These are phyloP conservation scores for Nectriaceae sp. DNA, from an alignment of 2,329 filamentous ascomycete species.

Conservation along the genomic window DNA sequence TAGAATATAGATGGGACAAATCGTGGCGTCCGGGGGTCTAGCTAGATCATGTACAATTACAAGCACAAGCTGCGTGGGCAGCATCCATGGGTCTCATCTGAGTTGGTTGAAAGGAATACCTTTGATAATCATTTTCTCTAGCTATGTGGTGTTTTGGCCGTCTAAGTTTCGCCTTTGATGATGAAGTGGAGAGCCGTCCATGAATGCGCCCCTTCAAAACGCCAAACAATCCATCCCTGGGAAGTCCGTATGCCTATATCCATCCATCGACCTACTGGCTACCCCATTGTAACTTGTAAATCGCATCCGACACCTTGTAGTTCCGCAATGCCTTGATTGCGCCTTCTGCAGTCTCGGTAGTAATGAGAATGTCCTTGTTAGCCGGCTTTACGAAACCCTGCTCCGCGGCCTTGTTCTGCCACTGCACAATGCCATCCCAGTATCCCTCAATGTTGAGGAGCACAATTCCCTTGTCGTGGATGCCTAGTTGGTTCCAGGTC, in stretches of 20 bases:
- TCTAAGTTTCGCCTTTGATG: constrained; percentile 21
- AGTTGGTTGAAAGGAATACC: constrained; percentile 8
- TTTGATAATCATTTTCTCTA: constrained; percentile 24
- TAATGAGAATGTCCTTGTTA: constrained; percentile 76
- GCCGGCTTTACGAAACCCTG: constrained; percentile 74
- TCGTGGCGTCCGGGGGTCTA: constrained; percentile 24
- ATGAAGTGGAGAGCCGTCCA: constrained; percentile 7
- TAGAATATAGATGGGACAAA: constrained; percentile 16
- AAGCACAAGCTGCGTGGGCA: constrained; percentile 27
- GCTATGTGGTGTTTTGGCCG: constrained; percentile 11
- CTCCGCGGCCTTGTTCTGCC: constrained; percentile 75
- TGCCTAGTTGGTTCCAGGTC: constrained; percentile 96
- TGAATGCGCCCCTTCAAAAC: constrained; percentile 18
- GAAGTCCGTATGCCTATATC: constrained; percentile 5
- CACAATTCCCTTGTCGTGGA: constrained; percentile 78
- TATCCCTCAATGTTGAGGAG: constrained; percentile 88
- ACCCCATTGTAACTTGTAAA: constrained; percentile 83
- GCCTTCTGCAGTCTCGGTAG: constrained; percentile 71
- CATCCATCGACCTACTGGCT: constrained; percentile 50
- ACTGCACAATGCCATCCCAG: constrained; percentile 83
- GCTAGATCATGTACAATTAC: constrained; percentile 41
- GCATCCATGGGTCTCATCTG: constrained; percentile 28
- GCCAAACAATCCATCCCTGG: constrained; percentile 4
- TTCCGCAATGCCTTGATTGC: constrained; percentile 70
- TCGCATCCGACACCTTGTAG: constrained; percentile 74